Evolutionary conservation across 2,329 filamentous ascomycete genomes (phyloP).

Genomic region (Sclerotinia glacialis): DNA sequence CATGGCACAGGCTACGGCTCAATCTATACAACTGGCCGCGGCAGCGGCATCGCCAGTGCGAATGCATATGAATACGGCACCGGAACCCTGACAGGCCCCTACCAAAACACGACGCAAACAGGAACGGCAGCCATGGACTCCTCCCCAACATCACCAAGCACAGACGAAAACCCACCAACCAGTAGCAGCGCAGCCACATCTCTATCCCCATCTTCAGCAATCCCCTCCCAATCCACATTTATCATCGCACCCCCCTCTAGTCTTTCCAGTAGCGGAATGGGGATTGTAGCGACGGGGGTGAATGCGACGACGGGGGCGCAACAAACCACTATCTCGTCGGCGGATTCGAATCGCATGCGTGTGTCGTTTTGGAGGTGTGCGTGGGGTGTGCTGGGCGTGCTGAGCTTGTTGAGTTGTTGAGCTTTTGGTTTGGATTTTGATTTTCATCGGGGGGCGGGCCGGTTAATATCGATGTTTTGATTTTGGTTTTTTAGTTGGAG

Average conservation of each 20-base stretch:
- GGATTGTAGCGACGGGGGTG: not conserved
- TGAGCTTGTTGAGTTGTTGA: no score
- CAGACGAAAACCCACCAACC: not conserved
- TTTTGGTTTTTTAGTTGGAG: no score
- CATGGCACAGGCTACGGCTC: not conserved
- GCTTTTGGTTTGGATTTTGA: no score
- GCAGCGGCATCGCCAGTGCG: no score
- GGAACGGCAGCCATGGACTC: not conserved
- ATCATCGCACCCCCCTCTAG: not conserved
- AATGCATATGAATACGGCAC: not conserved
- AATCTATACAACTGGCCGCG: not conserved
- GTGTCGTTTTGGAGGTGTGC: not conserved
- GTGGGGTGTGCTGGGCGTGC: no score
- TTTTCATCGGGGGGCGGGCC: no score
- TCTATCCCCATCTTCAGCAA: not conserved
- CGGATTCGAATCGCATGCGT: not conserved
- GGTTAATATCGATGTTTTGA: no score
- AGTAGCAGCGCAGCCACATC: not conserved
- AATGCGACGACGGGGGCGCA: not conserved
- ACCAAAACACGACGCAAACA: not conserved
- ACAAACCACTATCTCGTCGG: conserved; percentile 1
- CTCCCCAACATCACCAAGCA: no score
- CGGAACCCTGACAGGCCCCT: not conserved
- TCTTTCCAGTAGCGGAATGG: not conserved
- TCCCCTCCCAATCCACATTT: not conserved